Evolutionary conservation across 371 early-diverging fungal species (phyloP).

Genomic region (Dentiscutata heterogama): DNA sequence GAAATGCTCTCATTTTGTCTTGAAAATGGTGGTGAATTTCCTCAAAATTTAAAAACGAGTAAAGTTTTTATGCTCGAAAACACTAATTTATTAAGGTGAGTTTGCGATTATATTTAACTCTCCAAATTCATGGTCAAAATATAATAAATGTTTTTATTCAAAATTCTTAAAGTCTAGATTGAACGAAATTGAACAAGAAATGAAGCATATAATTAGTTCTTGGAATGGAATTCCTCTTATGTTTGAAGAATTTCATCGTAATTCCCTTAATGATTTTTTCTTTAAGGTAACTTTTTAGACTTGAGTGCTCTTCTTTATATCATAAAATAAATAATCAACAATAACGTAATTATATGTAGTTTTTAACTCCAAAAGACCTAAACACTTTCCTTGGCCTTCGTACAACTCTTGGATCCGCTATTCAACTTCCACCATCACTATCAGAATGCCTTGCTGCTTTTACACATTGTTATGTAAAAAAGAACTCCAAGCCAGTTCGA

Average conservation of each 20-base stretch:
- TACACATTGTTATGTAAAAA: conserved; percentile 30
- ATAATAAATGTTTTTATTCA: not conserved
- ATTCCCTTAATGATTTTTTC: conserved; percentile 28
- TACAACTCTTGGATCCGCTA: conserved; percentile 36
- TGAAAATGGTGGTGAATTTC: conserved; percentile 33
- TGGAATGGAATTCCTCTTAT: conserved; percentile 23
- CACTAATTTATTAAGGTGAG: conserved; percentile 39
- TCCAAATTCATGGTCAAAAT: not conserved
- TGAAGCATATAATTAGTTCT: conserved; percentile 14
- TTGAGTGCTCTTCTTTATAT: not conserved
- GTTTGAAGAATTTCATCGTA: conserved; percentile 8
- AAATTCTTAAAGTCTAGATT: conserved; percentile 30
- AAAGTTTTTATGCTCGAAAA: conserved; percentile 39
- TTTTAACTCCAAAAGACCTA: conserved; percentile 35
- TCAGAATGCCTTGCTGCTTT: conserved; percentile 32
- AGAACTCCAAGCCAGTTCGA: not conserved
- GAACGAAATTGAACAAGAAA: conserved; percentile 41
- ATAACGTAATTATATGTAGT: not conserved
- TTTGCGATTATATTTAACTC: too few species aligned
- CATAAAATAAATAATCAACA: not conserved
- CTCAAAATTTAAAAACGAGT: conserved; percentile 21
- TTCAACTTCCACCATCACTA: conserved; percentile 33
- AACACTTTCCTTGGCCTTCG: conserved; percentile 44
- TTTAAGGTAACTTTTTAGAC: conserved; percentile 4
- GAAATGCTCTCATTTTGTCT: conserved; percentile 35